Evolutionary conservation across 192 early-diverging fungal genomes (phyloP), one percentile per base, ranked within the genome.

Genomic region (Spizellomyces sp.): DNA sequence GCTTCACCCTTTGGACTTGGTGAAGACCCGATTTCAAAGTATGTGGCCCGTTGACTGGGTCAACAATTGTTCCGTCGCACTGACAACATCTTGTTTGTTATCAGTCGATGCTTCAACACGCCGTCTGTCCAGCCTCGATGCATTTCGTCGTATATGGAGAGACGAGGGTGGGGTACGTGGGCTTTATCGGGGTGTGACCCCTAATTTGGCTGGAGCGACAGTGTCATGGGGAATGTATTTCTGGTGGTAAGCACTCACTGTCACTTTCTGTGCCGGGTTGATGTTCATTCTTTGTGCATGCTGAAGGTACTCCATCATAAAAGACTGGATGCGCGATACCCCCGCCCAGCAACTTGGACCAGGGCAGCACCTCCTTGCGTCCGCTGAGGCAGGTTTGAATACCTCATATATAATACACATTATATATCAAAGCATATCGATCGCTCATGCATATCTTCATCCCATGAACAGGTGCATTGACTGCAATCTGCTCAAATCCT

Each of bases 221-320:
- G 78, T 90, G 10, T 95, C 93, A 56, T 99, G 98, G 96, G 96
- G 96, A 1, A 77, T 99, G n/a, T 99, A 98, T 71, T 98, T 99
- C 80, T 93, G 88, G 44, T 94, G 91, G 90, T 36, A 36, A 36
- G 27, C 96, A 94, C 48, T 81, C 36, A 45, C 8, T n/a, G 56
- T 4, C n/a, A 17, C 8, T 44, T 17, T 78, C 62, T 69, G 75
- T 59, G 70, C 73, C 22, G 80, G 80, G 73, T 78, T 78, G 75
- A 78, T 41, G 71, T 64, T 21, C 15, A 17, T 1, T 66, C 61
- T 21, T 80, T 36, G 27, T n/a, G 27, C 3, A 36, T 36, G 27
- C 27, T 36, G 27, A 36, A 36, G 27, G 27, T 88, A 88, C 64
- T 79, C 82, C 67, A 54, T 79, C 41, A 86, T 92, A 75, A 93